Evolutionary conservation across 179 eudicot species (phyloP).

Genomic region (Sideroxylon spinosum): DNA sequence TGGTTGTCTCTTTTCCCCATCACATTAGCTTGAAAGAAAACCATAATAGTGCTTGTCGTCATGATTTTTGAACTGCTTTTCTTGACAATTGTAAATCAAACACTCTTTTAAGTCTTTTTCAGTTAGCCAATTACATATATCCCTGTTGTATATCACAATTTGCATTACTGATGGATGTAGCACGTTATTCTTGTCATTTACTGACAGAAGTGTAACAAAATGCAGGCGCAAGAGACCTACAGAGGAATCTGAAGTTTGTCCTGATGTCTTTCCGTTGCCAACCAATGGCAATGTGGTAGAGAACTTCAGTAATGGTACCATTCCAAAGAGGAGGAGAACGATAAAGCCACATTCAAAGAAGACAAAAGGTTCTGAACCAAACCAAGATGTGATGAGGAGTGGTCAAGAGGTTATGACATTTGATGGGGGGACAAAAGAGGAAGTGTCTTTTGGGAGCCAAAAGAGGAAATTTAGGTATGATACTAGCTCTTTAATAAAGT

Average conservation of each 20-base stretch:
- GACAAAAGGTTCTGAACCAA: conserved; percentile 9
- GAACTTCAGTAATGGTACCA: conserved; percentile 4
- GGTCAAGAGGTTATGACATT: conserved; percentile 8
- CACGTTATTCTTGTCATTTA: conserved; percentile 11
- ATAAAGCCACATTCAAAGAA: conserved; percentile 12
- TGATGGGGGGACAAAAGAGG: conserved; percentile 12
- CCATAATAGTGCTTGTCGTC: neutral
- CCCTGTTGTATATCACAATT: neutral
- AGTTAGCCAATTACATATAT: conserved; percentile 1
- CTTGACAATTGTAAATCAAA: neutral
- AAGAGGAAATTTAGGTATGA: conserved; percentile 28
- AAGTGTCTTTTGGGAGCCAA: conserved; percentile 19
- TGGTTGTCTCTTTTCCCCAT: neutral
- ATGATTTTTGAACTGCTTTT: neutral
- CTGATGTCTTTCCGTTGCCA: conserved; percentile 15
- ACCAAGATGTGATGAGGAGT: conserved; percentile 5
- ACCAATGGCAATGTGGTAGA: conserved; percentile 21
- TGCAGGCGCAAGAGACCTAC: conserved; percentile 25
- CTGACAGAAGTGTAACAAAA: conserved; percentile 17
- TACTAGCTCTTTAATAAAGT: neutral
- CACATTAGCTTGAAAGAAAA: neutral
- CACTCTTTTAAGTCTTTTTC: neutral
- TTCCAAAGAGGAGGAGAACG: conserved; percentile 18
- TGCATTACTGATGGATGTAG: neutral
- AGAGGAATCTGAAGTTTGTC: conserved; percentile 17